Evolutionary conservation across 257 asterid species (phyloP), one percentile per base, ranked within the genome.

Genomic region (Handroanthus guayacan): DNA sequence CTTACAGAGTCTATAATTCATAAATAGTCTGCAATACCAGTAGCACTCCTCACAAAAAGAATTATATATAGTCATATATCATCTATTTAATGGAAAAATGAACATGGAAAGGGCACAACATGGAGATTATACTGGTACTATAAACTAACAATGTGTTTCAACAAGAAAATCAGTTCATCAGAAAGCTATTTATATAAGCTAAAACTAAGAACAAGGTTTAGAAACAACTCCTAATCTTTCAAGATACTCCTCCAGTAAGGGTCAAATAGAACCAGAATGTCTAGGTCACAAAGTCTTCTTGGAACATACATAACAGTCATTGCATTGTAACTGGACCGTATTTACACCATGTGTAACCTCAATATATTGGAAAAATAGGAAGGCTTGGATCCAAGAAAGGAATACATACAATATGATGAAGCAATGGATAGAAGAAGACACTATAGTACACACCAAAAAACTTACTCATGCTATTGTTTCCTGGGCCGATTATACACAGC

Each of bases 41-140:
- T 38, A 47, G 51, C 36, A 55, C 34, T 44, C 65, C 56, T 5
- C 14, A 5, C 9, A 34, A 5, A 78, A 44, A 51, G 52, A 17
- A 34, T 0, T 44, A 45, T 16, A 9, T 4, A 20, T 20, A 71
- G 14, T 17, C 43, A 37, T 43, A 2, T 25, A 14, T 10, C 25
- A 55, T 69, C 6, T 64, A 72, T 47, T 45, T 36, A 81, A 54
- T 9, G 3, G 9, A 71, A 50, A 16, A 5, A 52, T 56, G 60
- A 47, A 54, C 3, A 55, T 2, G 3, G 20, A 7, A 67, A 65
- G 41, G 50, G 17, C 70, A 55, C 31, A 16, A 50, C 9, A 36
- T 13, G 18, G 16, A 54, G 43, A 64, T 41, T 55, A 20, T 57
- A 71, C 39, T 18, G 65, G 54, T 25, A 36, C 11, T 16, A 20